Base-by-base conservation (phyloP, 352 stramenopile genomes). In the Phytopythium chamaehyphon region DNA sequence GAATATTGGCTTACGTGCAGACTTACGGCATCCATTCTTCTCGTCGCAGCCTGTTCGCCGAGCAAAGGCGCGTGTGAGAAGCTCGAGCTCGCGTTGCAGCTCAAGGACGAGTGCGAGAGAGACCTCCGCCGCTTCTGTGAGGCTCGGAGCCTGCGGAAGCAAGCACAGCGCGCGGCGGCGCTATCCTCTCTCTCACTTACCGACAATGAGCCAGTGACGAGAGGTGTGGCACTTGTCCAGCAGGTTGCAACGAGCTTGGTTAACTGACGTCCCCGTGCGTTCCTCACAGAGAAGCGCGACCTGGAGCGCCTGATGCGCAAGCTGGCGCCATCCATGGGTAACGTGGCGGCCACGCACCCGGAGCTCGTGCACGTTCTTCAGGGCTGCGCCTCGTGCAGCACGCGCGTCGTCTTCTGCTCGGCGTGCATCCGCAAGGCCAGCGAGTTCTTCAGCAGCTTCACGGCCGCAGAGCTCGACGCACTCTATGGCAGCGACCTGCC, bases 361-460 rank as follows among this genome's bases (percentile, higher is more conserved):
- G 77, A 88, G 31, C 70, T 90, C 40, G 62, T 90, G 22, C 73
- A 83, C 44, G 22, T 71, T 40, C 62, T 90, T 18, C 68, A 87
- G 55, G 44, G 45, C 11, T 90, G 79, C 48, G 61, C 51, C 19
- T 51, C 67, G n/a, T 90, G 79, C 56, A 72, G 66, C 44, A 64
- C 66, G 22, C 79, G 79, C 45, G 51, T 75, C 33, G 64, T 64
- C 5, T 88, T 87, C 66, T 90, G 79, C 24, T 11, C 45, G 15
- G 36, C 59, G 2, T 90, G 79, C 54, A 57, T 67, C 2, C 56
- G 61, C 19, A 74, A 71, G 21, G 66, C 76, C 16, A 70, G 62
- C 59, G 79, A 88, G 52, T 90, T 83, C 63, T 88, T 88, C 44
- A 66, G 58, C 6, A 73, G 72, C 5, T 83, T 81, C 59, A 70